A percentile compares a stretch with the other conserved stretches of the same genome.
These are phyloP conservation scores for Scedosporium dehoogii DNA, from an alignment of 2,329 filamentous ascomycete species.

Conservation along the genomic window DNA sequence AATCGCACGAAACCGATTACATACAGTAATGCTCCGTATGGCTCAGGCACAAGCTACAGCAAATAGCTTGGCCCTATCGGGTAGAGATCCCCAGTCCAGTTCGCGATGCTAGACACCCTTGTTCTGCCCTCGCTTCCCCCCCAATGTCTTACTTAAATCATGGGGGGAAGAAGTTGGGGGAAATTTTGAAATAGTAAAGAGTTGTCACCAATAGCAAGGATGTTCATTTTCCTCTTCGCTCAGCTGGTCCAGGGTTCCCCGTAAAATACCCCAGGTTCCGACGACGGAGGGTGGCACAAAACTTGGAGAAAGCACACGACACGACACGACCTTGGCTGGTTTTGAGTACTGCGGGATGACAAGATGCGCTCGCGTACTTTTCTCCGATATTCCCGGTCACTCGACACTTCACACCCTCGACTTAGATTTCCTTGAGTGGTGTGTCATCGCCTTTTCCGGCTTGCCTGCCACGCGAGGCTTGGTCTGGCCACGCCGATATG, in stretches of 20 bases:
- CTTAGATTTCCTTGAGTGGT: not conserved
- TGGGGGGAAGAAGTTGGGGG: not conserved
- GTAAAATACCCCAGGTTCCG: not conserved
- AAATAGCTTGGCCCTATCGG: not conserved
- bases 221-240: not conserved
- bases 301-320: not conserved
- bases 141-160: not conserved
- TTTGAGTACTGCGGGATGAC: not conserved
- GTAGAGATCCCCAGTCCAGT: not conserved
- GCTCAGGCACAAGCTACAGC: not conserved
- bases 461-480: not conserved
- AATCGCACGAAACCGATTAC: not conserved
- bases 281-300: not conserved
- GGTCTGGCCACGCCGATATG: no score
- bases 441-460: no score
- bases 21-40: not conserved
- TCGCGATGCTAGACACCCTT: not conserved
- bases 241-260: not conserved
- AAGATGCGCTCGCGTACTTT: not conserved
- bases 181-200: not conserved
- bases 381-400: not conserved
- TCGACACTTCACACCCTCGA: not conserved
- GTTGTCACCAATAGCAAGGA: not conserved
- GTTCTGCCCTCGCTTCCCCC: not conserved
- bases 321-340: not conserved